Evolutionary conservation across 371 early-diverging fungal genomes (phyloP).

Genomic region (Apophysomyces variabilis): DNA sequence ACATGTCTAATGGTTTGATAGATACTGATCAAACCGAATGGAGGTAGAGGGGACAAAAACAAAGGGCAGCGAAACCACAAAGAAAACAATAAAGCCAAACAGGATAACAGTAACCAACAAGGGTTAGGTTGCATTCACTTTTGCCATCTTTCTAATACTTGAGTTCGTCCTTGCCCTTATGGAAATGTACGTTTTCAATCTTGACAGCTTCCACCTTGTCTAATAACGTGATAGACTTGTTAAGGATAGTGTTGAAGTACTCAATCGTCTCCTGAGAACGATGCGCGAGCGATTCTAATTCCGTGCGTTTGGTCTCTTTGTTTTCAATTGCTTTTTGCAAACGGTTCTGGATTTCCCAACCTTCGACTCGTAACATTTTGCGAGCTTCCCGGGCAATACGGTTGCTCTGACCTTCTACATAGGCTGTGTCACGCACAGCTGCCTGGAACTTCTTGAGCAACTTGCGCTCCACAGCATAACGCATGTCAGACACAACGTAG

Average conservation of each 20-base stretch:
- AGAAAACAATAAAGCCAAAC: no score
- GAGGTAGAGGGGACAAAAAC: no score
- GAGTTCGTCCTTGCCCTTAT: background rate
- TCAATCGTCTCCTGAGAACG: slow-evolving; percentile 68
- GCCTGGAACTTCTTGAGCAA: slow-evolving; percentile 75
- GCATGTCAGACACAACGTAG: slow-evolving; percentile 86
- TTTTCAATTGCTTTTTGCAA: slow-evolving; percentile 81
- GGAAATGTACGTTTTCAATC: slow-evolving; percentile 20
- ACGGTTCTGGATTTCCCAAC: slow-evolving; percentile 86
- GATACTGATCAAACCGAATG: no score
- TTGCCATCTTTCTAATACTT: background rate
- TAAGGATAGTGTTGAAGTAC: slow-evolving; percentile 67
- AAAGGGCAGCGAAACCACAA: no score
- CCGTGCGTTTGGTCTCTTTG: slow-evolving; percentile 70
- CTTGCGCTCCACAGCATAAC: slow-evolving; percentile 80
- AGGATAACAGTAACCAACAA: no score
- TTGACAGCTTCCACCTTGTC: slow-evolving; percentile 47
- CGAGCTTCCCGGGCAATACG: slow-evolving; percentile 77
- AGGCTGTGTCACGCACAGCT: slow-evolving; percentile 66
- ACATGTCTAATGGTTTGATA: no score
- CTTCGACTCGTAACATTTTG: slow-evolving; percentile 77
- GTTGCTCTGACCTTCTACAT: slow-evolving; percentile 72
- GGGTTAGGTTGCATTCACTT: no score
- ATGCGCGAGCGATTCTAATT: slow-evolving; percentile 60
- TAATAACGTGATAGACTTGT: slow-evolving; percentile 43